Conservation (phyloP, 768 basidiomycete genomes). For the Nidula microcarpa region DNA sequence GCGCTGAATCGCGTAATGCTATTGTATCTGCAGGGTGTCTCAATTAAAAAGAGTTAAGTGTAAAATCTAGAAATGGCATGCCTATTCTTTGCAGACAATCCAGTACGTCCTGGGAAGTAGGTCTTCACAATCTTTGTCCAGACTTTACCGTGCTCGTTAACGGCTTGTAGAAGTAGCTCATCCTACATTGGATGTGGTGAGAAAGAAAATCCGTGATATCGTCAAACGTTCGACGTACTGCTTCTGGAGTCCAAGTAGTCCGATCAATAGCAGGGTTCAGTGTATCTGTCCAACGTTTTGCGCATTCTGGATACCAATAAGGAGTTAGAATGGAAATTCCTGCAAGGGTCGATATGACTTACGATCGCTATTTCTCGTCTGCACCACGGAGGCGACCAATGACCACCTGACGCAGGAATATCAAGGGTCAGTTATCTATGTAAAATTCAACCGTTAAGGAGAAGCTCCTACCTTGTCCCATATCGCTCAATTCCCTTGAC, state of each 20-base stretch:
- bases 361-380: slow-evolving; percentile 59
- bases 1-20: slow-evolving; percentile 47
- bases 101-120: slow-evolving; percentile 58
- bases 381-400: slow-evolving; percentile 52
- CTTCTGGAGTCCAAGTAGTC: slow-evolving; percentile 55
- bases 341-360: slow-evolving; percentile 17
- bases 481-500: slow-evolving; percentile 54
- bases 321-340: slow-evolving; percentile 9
- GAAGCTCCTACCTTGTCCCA: slow-evolving; percentile 43
- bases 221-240: slow-evolving; percentile 25
- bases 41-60: slow-evolving; percentile 3
- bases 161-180: slow-evolving; percentile 49
- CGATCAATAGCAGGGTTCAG: slow-evolving; percentile 59
- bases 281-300: slow-evolving; percentile 62
- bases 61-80: slow-evolving; percentile 14
- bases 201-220: neutral
- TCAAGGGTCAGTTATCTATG: slow-evolving; percentile 5
- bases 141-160: slow-evolving; percentile 52
- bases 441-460: too few species aligned
- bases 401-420: slow-evolving; percentile 39
- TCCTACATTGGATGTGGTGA: slow-evolving; percentile 30
- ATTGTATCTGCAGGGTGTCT: slow-evolving; percentile 36
- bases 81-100: slow-evolving; percentile 59
- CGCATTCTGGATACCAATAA: slow-evolving; percentile 39
- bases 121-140: slow-evolving; percentile 64